phyloP scores from a whole-genome alignment of 164 flowering plant genomes.

The Liriodendron chinense region DNA sequence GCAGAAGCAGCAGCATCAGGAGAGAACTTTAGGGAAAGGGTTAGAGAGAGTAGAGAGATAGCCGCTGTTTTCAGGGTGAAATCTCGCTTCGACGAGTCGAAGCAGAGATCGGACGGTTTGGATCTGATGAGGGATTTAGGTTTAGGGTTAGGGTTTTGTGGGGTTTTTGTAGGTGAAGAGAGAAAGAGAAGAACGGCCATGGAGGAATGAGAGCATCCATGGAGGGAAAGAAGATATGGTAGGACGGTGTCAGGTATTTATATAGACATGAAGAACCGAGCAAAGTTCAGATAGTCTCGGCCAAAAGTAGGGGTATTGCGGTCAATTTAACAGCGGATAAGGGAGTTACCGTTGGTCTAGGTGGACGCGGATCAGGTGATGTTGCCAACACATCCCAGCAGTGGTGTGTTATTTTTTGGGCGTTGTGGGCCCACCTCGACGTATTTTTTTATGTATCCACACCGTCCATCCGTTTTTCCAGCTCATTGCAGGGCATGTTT shows the following conservation, averaged over 20 bases:
- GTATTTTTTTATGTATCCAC: too few relatives aligned
- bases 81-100: constrained; percentile 37
- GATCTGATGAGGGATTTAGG: constrained; percentile 2
- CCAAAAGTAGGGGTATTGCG: too few relatives aligned
- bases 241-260: constrained; percentile 10
- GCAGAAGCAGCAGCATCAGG: constrained; percentile 23
- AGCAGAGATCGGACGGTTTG: constrained; percentile 9
- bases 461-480: too few relatives aligned
- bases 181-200: constrained; percentile 23
- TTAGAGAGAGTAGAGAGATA: constrained; percentile 31
- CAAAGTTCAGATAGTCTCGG: too few relatives aligned
- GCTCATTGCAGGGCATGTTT: too few relatives aligned
- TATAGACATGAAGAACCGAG: not conserved
- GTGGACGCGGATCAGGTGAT: too few relatives aligned
- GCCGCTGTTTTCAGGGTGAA: constrained; percentile 38
- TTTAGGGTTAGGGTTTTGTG: constrained; percentile 19
- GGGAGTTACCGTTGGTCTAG: too few relatives aligned
- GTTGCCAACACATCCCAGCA: too few relatives aligned
- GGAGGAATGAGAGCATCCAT: constrained; percentile 26
- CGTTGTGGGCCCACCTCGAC: too few relatives aligned
- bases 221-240: constrained; percentile 24
- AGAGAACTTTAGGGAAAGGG: constrained; percentile 9
- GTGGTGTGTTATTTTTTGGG: too few relatives aligned
- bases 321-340: too few relatives aligned
- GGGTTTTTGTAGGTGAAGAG: constrained; percentile 36